Percentiles rank a stretch among this genome's conserved stretches.
phyloP scores from a whole-genome alignment of 306 rosid genomes.

The Trifolium pratense region DNA sequence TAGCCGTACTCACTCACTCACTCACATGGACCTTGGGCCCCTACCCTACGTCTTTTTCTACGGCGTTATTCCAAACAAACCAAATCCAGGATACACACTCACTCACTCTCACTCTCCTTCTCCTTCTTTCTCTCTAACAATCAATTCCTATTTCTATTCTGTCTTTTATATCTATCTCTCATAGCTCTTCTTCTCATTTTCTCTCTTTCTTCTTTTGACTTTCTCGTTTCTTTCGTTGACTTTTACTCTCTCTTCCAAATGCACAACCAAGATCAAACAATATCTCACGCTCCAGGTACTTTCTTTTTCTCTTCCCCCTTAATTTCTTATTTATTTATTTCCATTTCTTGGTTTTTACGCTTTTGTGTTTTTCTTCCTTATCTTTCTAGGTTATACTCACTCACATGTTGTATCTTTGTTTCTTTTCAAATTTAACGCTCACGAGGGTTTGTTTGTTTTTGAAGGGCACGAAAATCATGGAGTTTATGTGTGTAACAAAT shows the following conservation, averaged over 20 bases:
- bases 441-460: neutral
- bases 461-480: conserved; percentile 63
- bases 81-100: no score
- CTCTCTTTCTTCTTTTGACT: conserved; percentile 10
- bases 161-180: neutral
- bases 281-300: conserved; percentile 42
- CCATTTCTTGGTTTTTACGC: conserved; percentile 10
- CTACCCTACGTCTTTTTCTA: no score
- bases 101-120: no score
- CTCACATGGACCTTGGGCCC: no score
- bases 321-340: conserved; percentile 1
- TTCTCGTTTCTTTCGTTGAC: conserved; percentile 29
- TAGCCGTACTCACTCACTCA: no score
- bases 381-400: conserved; percentile 34
- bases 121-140: no score
- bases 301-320: neutral
- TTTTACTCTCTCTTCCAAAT: conserved; percentile 34
- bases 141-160: neutral
- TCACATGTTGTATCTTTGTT: conserved; percentile 11
- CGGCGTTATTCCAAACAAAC: no score
- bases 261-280: conserved; percentile 46
- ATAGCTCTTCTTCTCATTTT: neutral
- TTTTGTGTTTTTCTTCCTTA: conserved; percentile 24
- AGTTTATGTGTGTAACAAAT: conserved; percentile 66
- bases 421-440: neutral